Evolutionary conservation across 2,329 filamentous ascomycete genomes (phyloP).

Genomic region (Fusarium phyllophilum): DNA sequence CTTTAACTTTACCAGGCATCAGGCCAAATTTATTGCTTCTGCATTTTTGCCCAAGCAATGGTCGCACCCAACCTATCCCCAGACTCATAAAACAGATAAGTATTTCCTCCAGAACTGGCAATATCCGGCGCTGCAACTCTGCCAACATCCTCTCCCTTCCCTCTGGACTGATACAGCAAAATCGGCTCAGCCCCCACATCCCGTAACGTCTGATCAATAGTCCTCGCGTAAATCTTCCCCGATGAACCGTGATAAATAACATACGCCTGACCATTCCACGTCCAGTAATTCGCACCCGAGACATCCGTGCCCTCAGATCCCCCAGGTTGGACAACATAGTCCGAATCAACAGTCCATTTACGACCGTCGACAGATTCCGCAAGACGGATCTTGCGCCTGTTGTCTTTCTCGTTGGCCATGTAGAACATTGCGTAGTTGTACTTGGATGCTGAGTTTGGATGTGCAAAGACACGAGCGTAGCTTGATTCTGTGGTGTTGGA

Average conservation of each 20-base stretch:
- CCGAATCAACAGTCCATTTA: conserved; percentile 26
- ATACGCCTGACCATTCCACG: conserved; percentile 14
- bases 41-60: conserved; percentile 21
- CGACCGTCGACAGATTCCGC: conserved; percentile 40
- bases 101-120: not conserved
- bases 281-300: conserved; percentile 24
- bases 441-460: conserved; percentile 31
- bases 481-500: conserved; percentile 39
- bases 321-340: conserved; percentile 11
- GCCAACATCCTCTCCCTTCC: not conserved
- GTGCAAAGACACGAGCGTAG: conserved; percentile 41
- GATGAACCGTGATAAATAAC: conserved; percentile 19
- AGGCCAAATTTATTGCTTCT: not conserved
- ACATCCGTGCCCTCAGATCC: conserved; percentile 5
- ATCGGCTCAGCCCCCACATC: conserved; percentile 17
- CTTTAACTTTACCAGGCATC: too few relatives aligned
- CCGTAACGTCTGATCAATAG: conserved; percentile 21
- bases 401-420: conserved; percentile 41
- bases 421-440: conserved; percentile 44
- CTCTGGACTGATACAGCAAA: conserved; percentile 15
- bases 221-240: conserved; percentile 16
- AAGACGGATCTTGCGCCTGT: conserved; percentile 39
- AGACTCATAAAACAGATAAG: conserved; percentile 25
- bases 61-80: not conserved
- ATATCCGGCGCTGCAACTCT: conserved; percentile 17